Base-by-base conservation (phyloP, 1,139 yeast species). In the Lodderomyces jiufengensis region DNA sequence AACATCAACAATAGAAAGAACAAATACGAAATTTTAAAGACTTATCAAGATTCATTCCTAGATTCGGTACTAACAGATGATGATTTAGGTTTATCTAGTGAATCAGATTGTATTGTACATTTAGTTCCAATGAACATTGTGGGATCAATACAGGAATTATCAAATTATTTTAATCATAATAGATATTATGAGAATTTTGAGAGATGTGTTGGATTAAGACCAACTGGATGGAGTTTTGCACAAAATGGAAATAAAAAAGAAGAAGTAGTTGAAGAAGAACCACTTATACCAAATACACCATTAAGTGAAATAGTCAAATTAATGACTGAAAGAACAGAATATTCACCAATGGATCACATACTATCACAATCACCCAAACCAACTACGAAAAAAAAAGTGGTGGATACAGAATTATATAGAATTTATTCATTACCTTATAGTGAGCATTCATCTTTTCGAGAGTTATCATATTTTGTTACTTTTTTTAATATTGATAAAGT, bases 361-460 rank as follows among this genome's bases (percentile, higher is more conserved):
- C 43, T 66, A 18, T 56, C 62, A 2, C 73, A 68, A 41, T 50
- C 54, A 14, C 60, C 57, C 1, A 32, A 35, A 32, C 11, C 11
- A 14, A 25, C 52, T 3, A 48, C 44, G 18, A 30, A 42, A 9
- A 49, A 42, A 21, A 53, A 51, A 25, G 54, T 52, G 3, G 54
- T 52, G 3, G 66, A 63, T 32, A 47, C 46, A 25, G 51, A 57
- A 5, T 46, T 62, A 18, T 58, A 55, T 42, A 72, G 80, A 36
- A 62, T 79, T 1, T 80, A 80, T 49, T 61, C 77, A 24, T 72
- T 90, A 0, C 97, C 97, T 0, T 92, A 92, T 52, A 83, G 95
- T 50, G 98, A 92, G 54, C 98, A 92, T 60, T 87, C 96, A 10
- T 85, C 95, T 35, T 90, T 80, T 51, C 64, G 84, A 31, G 97